A percentile compares a stretch with the other conserved stretches of the same genome.
These are phyloP conservation scores for Trypanosoma avium DNA, from an alignment of 208 protist genomes.

Conservation along the genomic window DNA sequence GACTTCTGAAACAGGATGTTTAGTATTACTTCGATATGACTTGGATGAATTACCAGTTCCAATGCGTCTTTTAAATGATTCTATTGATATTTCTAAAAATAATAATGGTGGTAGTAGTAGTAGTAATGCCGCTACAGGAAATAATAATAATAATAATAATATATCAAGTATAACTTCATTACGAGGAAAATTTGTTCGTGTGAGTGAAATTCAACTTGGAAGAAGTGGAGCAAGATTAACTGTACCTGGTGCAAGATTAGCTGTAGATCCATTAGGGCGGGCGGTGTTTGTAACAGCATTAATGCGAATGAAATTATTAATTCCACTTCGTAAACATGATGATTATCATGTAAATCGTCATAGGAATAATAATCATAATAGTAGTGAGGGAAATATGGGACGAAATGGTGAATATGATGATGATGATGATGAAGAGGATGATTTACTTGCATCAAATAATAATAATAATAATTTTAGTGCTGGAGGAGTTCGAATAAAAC, in stretches of 20 bases:
- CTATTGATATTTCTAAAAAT: constrained; percentile 5
- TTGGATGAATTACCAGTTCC: constrained; percentile 60
- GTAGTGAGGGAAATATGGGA: constrained; percentile 16
- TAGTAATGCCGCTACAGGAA: no score
- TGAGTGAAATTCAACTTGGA: constrained; percentile 96
- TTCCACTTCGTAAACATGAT: constrained; percentile 50
- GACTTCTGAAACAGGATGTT: constrained; percentile 92
- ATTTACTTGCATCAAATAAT: no score
- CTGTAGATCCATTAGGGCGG: constrained; percentile 92
- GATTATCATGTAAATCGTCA: constrained; percentile 23
- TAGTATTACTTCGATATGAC: constrained; percentile 95
- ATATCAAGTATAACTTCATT: constrained; percentile 44
- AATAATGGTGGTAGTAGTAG: constrained; percentile 25
- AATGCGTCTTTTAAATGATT: constrained; percentile 17
- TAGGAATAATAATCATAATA: not conserved
- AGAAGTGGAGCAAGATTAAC: constrained; percentile 96
- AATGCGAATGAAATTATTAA: constrained; percentile 66
- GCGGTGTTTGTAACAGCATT: constrained; percentile 95
- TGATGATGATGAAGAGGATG: not conserved
- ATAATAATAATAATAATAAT: not conserved
- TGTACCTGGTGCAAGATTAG: constrained; percentile 94
- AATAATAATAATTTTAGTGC: no score
- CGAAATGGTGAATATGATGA: constrained; percentile 6
- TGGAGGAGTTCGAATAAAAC: not conserved
- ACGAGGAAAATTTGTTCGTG: constrained; percentile 85